Percentiles rank a stretch among this genome's conserved stretches.
Conservation (phyloP, 2,329 filamentous ascomycete species). For the Lachnellula subtilissima region DNA sequence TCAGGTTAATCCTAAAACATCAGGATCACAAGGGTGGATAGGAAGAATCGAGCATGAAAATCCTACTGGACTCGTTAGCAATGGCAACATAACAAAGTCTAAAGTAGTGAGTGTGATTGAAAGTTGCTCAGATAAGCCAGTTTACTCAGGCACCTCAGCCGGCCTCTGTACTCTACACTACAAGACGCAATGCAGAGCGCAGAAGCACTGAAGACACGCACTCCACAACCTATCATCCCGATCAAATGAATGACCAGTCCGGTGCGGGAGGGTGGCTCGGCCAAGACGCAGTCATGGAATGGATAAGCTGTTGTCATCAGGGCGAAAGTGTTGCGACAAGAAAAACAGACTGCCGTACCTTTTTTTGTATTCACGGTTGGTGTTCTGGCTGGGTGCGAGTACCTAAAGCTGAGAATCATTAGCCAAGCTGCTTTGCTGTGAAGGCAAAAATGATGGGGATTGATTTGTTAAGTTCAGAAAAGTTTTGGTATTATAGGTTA, state of each 20-base stretch:
- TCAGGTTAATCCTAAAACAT: too few species aligned
- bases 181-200: constrained; percentile 54
- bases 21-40: too few species aligned
- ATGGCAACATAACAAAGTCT: background rate
- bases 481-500: constrained; percentile 58
- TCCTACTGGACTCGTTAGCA: constrained; percentile 1
- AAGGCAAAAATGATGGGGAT: constrained; percentile 8
- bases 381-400: background rate
- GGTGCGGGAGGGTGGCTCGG: constrained; percentile 73
- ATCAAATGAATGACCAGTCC: constrained; percentile 43
- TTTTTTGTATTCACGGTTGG: constrained; percentile 11
- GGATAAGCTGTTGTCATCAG: constrained; percentile 68
- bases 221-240: constrained; percentile 74
- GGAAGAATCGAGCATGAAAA: too few species aligned
- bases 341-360: constrained; percentile 15
- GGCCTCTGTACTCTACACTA: constrained; percentile 44
- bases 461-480: constrained; percentile 44
- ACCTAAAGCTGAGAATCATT: background rate
- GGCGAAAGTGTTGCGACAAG: constrained; percentile 16
- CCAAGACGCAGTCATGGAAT: constrained; percentile 65
- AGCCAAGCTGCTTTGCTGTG: constrained; percentile 18
- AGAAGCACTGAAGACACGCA: constrained; percentile 58
- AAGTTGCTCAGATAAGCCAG: constrained; percentile 57
- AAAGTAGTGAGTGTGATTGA: background rate
- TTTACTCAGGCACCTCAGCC: constrained; percentile 64